Conservation (phyloP, 2,329 filamentous ascomycete species). For the Exophiala mesophila region DNA sequence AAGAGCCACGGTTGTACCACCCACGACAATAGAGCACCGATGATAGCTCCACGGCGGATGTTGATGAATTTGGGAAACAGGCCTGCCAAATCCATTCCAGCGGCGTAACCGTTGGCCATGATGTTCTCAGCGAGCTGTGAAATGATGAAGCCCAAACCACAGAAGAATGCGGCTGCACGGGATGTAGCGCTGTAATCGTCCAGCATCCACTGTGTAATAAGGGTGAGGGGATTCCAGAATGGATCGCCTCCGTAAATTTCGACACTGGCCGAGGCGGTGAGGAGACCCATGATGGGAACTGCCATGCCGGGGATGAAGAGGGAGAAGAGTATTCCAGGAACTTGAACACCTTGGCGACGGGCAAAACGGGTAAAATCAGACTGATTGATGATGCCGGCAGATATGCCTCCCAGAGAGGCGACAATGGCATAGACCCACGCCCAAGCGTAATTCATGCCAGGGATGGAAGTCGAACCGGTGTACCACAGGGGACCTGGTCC, state of each 20-base stretch:
- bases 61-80: conserved; percentile 28
- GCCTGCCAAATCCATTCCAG: conserved; percentile 27
- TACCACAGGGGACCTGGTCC: conserved; percentile 1
- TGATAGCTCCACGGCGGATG: conserved; percentile 1
- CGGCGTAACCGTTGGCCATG: background rate
- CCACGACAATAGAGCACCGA: background rate
- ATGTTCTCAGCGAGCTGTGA: conserved; percentile 1
- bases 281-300: conserved; percentile 7
- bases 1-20: background rate
- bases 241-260: conserved; percentile 10
- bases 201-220: conserved; percentile 1
- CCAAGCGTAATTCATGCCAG: conserved; percentile 3
- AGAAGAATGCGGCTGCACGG: conserved; percentile 3
- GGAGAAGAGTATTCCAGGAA: conserved; percentile 39
- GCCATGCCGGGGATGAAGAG: conserved; percentile 40
- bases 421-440: conserved; percentile 31
- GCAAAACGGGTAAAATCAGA: conserved; percentile 52
- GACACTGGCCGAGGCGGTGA: conserved; percentile 10
- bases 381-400: conserved; percentile 42
- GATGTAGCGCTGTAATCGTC: background rate
- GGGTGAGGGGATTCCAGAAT: conserved; percentile 1
- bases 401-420: conserved; percentile 39
- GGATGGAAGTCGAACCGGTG: background rate
- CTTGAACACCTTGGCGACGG: background rate
- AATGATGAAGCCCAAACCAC: background rate